Evolutionary conservation across 306 rosid species (phyloP).

Genomic region (Castanopsis chinensis): DNA sequence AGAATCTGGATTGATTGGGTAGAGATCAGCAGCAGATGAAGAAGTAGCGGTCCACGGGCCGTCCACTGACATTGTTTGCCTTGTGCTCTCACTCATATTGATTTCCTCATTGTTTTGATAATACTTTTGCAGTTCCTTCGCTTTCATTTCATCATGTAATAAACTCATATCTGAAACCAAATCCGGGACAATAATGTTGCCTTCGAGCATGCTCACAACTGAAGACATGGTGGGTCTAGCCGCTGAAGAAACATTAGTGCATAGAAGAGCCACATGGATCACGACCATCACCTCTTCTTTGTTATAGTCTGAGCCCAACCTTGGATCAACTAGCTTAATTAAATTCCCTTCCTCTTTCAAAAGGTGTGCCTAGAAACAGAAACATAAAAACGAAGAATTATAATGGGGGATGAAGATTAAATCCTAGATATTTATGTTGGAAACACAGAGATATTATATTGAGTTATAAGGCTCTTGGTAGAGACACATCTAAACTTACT

Average conservation of each 20-base stretch:
- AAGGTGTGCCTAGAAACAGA: conserved; percentile 24
- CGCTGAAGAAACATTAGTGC: conserved; percentile 31
- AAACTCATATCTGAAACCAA: conserved; percentile 1
- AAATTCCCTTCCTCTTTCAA: conserved; percentile 26
- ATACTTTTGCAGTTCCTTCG: conserved; percentile 21
- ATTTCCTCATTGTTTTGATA: conserved; percentile 4
- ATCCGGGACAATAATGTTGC: conserved; percentile 21
- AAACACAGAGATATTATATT: too few relatives aligned
- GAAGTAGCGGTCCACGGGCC: conserved; percentile 20
- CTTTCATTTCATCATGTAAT: conserved; percentile 10
- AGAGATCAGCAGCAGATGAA: conserved; percentile 28
- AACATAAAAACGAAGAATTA: neutral
- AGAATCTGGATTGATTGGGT: conserved; percentile 29
- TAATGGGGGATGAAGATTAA: too few relatives aligned
- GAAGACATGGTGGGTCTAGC: conserved; percentile 41
- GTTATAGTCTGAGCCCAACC: conserved; percentile 28
- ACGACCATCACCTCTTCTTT: conserved; percentile 24
- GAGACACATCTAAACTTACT: too few relatives aligned
- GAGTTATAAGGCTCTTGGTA: too few relatives aligned
- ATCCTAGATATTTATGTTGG: too few relatives aligned
- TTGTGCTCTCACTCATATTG: neutral
- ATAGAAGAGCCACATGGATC: conserved; percentile 37
- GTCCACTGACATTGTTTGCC: conserved; percentile 5
- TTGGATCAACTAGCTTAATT: conserved; percentile 41
- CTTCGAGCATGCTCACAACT: conserved; percentile 52